phyloP scores from a whole-genome alignment of 2,329 filamentous ascomycete species.

The Taxawa tesnikishii region DNA sequence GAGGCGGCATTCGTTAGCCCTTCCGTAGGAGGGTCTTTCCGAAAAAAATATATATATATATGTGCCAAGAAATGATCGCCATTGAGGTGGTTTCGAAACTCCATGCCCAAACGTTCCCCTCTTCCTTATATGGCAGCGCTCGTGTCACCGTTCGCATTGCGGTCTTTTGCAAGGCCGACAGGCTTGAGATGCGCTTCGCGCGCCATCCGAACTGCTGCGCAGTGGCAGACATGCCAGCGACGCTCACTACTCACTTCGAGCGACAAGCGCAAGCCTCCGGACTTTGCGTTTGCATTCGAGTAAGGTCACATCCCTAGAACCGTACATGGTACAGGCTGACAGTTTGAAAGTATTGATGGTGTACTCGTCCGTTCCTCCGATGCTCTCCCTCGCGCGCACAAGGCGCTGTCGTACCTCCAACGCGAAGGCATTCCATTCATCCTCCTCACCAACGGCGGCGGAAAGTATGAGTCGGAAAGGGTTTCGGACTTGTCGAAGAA shows the following conservation, averaged over 20 bases:
- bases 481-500: conserved; percentile 56
- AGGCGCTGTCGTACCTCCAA: conserved; percentile 62
- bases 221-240: conserved; percentile 1
- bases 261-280: conserved; percentile 16
- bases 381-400: conserved; percentile 64
- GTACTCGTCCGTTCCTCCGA: conserved; percentile 78
- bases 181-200: neutral
- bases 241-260: conserved; percentile 1
- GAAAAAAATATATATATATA: no score
- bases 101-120: neutral
- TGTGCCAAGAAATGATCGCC: no score
- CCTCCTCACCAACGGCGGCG: conserved; percentile 89
- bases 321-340: neutral
- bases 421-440: conserved; percentile 76
- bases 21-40: no score
- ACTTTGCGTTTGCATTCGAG: conserved; percentile 47
- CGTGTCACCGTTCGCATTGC: conserved; percentile 1
- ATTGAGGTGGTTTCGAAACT: no score
- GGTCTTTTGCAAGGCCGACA: neutral
- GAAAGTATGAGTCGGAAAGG: conserved; percentile 64
- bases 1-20: no score
- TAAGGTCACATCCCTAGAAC: conserved; percentile 17
- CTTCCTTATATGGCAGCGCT: conserved; percentile 1
- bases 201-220: neutral
- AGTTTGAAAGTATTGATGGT: conserved; percentile 62